Base-by-base conservation (phyloP, 352 stramenopile species). In the Aphanomyces cochlioides region DNA sequence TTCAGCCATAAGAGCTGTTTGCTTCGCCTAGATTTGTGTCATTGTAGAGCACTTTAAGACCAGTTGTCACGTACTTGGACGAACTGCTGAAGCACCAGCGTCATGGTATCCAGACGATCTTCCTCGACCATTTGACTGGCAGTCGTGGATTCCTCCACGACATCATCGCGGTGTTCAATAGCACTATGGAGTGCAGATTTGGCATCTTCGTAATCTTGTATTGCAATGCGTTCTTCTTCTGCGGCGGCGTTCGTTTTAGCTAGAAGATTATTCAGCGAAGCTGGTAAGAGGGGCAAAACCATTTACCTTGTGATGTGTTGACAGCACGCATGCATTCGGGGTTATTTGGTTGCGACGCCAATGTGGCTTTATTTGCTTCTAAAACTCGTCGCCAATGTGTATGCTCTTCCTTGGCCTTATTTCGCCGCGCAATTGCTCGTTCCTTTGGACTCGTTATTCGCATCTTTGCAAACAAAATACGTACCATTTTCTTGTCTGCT, bases 41-140 rank as follows among this genome's bases (percentile, higher is more conserved):
- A n/a, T n/a, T n/a, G 43, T 12, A 12, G 10, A 36, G 57, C 57
- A 21, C 10, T 41, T n/a, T 28, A 28, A 28, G 28, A 28, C 28
- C 28, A 28, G 28, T 60, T 10, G 13, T n/a, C 7, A 50, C 28
- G 4, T n/a, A 70, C 64, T 21, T 92, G 84, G 17, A 95, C 81
- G 69, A 93, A 95, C 77, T 95, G 85, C 17, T 84, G 83, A 61
- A 93, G 85, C 5, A 95, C 84, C 72, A 95, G 90, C 19, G 92
- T 72, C 72, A 93, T 82, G 41, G 85, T 93, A 67, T 95, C 87
- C 50, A 95, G 67, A 37, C 87, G 82, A 71, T 95, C 87, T 77
- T 95, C 87, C 57, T 95, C 87, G 45, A 91, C 78, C 64, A 78
- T 89, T 66, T 95, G 87, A 21, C 84, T 90, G 13, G 90, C 60